phyloP scores from a whole-genome alignment of 2,329 filamentous ascomycete species.

The Diplocarpon rosae region DNA sequence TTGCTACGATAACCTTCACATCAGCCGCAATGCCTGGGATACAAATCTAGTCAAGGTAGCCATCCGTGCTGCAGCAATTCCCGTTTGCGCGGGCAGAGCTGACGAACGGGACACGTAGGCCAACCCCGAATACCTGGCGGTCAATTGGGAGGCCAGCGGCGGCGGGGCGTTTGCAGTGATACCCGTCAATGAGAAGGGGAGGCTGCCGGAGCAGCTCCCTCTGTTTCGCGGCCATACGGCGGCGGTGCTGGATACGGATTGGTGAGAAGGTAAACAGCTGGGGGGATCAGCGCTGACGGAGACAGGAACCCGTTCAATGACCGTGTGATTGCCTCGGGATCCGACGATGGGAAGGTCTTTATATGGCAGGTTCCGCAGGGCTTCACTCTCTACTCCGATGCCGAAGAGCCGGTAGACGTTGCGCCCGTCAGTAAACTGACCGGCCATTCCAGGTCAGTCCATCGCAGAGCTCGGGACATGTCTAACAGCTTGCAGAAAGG shows the following conservation, averaged over 20 bases:
- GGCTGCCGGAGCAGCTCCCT: constrained; percentile 84
- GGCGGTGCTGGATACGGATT: constrained; percentile 93
- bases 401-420: constrained; percentile 74
- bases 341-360: constrained; percentile 94
- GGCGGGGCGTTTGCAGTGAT: constrained; percentile 96
- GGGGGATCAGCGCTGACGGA: constrained; percentile 16
- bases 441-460: constrained; percentile 69
- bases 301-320: constrained; percentile 92
- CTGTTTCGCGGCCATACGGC: constrained; percentile 94
- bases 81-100: constrained; percentile 9
- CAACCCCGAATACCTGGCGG: constrained; percentile 89
- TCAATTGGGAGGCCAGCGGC: constrained; percentile 97
- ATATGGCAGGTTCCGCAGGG: constrained; percentile 88
- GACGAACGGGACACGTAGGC: constrained; percentile 42
- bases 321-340: constrained; percentile 80
- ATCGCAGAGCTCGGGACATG: background rate
- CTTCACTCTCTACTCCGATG: constrained; percentile 76
- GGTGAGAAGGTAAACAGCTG: constrained; percentile 41
- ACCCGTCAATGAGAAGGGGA: constrained; percentile 78
- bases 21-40: constrained; percentile 98
- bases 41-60: constrained; percentile 92
- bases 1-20: constrained; percentile 96
- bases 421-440: constrained; percentile 69
- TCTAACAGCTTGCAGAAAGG: constrained; percentile 54
- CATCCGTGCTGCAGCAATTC: background rate